A percentile compares a stretch with the other conserved stretches of the same genome.
Conservation (phyloP, 2,329 filamentous ascomycete genomes). For the Botrytis porri region DNA sequence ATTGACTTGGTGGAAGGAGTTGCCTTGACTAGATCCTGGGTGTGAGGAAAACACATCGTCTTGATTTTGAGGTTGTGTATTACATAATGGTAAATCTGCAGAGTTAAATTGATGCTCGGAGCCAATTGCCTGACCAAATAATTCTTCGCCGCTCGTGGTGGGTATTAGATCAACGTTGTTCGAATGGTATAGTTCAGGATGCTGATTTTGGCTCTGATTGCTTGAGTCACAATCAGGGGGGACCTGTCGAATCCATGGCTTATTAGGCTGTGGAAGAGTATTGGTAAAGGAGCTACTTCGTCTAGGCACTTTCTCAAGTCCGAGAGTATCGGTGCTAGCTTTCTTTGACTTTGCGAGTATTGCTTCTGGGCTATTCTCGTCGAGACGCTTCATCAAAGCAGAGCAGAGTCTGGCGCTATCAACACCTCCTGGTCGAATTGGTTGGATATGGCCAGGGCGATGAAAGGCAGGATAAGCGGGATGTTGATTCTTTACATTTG, state of each 20-base stretch:
- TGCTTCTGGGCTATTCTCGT: conserved; percentile 40
- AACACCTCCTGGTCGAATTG: conserved; percentile 37
- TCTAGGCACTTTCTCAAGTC: conserved; percentile 18
- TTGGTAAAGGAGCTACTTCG: conserved; percentile 26
- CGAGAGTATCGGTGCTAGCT: conserved; percentile 26
- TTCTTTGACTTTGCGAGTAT: conserved; percentile 28
- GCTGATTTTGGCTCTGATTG: background rate
- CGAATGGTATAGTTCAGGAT: conserved; percentile 23
- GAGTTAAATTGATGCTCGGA: conserved; percentile 30
- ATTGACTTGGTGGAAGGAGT: background rate
- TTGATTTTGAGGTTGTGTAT: conserved; percentile 22
- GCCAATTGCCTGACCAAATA: conserved; percentile 23
- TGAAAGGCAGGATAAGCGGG: conserved; percentile 32
- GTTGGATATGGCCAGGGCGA: conserved; percentile 20
- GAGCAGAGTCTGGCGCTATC: conserved; percentile 61
- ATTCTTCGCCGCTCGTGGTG: conserved; percentile 21
- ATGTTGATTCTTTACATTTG: conserved; percentile 32
- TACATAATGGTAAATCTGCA: conserved; percentile 24
- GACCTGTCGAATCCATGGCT: conserved; percentile 33
- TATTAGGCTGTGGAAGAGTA: conserved; percentile 21
- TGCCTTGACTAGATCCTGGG: background rate
- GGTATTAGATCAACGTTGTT: conserved; percentile 21
- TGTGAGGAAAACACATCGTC: conserved; percentile 33
- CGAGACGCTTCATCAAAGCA: conserved; percentile 57
- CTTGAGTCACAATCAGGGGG: conserved; percentile 20